Evolutionary conservation across 768 basidiomycete species (phyloP).

Genomic region (Coprinellus micaceus): DNA sequence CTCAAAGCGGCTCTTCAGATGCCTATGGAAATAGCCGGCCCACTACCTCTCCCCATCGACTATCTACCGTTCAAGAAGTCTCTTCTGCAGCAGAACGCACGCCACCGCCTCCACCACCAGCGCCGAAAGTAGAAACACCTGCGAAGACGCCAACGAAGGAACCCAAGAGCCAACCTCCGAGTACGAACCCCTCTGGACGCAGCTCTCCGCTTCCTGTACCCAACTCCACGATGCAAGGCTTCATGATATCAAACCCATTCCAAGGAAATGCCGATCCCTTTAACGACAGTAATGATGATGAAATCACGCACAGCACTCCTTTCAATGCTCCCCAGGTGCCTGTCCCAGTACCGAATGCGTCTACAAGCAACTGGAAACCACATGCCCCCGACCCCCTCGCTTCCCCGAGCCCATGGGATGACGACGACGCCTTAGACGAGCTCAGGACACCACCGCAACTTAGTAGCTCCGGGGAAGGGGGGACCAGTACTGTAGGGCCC

Average conservation of each 20-base stretch:
- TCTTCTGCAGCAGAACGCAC: conserved; percentile 20
- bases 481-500: too few species aligned
- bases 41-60: conserved; percentile 18
- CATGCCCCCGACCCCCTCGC: background rate
- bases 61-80: conserved; percentile 30
- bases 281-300: background rate
- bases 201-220: conserved; percentile 24
- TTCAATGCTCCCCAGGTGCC: background rate
- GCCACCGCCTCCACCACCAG: conserved; percentile 1
- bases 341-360: conserved; percentile 1
- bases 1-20: conserved; percentile 32
- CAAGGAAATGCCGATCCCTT: background rate
- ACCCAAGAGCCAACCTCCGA: background rate
- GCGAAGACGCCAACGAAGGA: background rate
- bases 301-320: conserved; percentile 4
- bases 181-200: conserved; percentile 3
- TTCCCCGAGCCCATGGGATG: conserved; percentile 6
- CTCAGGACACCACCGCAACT: conserved; percentile 12
- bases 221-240: conserved; percentile 17
- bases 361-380: conserved; percentile 4
- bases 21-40: conserved; percentile 18
- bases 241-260: background rate
- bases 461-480: too few species aligned
- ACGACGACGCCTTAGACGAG: conserved; percentile 14
- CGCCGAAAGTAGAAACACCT: background rate